phyloP scores from a whole-genome alignment of 2,329 filamentous ascomycete species.

The Epichloe brachyelytri region DNA sequence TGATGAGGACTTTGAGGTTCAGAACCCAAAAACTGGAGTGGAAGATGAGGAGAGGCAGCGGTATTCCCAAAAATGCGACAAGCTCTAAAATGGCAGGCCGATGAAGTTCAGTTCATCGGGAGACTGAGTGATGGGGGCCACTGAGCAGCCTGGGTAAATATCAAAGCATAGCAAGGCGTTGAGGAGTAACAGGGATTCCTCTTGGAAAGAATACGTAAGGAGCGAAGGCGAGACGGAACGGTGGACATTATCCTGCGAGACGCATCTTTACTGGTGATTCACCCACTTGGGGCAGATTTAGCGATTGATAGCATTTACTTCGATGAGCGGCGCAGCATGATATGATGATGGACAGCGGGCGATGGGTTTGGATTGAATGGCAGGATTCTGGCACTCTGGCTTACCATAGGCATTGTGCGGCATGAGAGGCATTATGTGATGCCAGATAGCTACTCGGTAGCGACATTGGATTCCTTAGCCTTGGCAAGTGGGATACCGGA shows the following conservation, averaged over 20 bases:
- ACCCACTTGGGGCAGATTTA: too few relatives aligned
- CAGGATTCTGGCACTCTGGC: neutral
- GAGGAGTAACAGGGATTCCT: neutral
- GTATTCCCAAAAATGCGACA: conserved; percentile 61
- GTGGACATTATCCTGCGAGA: too few relatives aligned
- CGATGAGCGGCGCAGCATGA: neutral
- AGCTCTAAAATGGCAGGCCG: conserved; percentile 63
- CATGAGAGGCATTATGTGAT: neutral
- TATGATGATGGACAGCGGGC: neutral
- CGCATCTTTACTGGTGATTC: too few relatives aligned
- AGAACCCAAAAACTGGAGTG: conserved; percentile 30
- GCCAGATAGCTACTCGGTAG: neutral
- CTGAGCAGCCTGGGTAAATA: neutral
- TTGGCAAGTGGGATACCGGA: neutral
- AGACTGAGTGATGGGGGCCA: conserved; percentile 32
- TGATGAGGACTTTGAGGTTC: conserved; percentile 37
- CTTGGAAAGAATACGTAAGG: neutral
- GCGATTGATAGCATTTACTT: neutral
- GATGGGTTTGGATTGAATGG: neutral
- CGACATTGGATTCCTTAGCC: neutral
- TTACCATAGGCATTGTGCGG: neutral
- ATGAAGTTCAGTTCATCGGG: conserved; percentile 64
- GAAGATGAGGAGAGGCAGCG: conserved; percentile 41
- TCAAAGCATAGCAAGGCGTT: neutral
- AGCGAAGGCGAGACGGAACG: neutral